Conservation (phyloP, 805 yeast genomes). For the Saccharomycopsis sp. region DNA sequence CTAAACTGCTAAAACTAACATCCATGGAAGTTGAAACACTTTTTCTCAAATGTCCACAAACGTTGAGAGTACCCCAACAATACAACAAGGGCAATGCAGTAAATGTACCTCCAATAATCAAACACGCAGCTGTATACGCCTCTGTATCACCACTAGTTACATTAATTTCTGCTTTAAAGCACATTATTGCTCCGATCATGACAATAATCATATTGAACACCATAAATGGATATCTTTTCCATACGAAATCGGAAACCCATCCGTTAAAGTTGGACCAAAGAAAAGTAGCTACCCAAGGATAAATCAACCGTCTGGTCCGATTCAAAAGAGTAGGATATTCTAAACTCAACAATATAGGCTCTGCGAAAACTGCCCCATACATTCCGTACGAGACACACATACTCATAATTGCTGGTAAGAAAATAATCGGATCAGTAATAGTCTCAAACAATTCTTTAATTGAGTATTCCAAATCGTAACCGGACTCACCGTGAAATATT, state of each 20-base stretch:
- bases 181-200: slow-evolving; percentile 39
- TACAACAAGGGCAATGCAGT: slow-evolving; percentile 1
- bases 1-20: slow-evolving; percentile 48
- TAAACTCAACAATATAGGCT: slow-evolving; percentile 53
- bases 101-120: slow-evolving; percentile 30
- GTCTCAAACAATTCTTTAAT: slow-evolving; percentile 38
- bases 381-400: slow-evolving; percentile 61
- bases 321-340: slow-evolving; percentile 53
- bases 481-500: slow-evolving; percentile 40
- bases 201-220: slow-evolving; percentile 29
- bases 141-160: slow-evolving; percentile 33
- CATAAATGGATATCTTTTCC: slow-evolving; percentile 39
- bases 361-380: slow-evolving; percentile 67
- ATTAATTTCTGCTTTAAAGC: slow-evolving; percentile 30
- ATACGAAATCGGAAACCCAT: slow-evolving; percentile 39
- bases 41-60: slow-evolving; percentile 40
- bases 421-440: slow-evolving; percentile 52
- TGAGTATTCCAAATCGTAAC: slow-evolving; percentile 41
- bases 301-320: slow-evolving; percentile 60
- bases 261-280: slow-evolving; percentile 47
- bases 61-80: slow-evolving; percentile 23
- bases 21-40: slow-evolving; percentile 39
- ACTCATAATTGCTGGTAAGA: slow-evolving; percentile 52
- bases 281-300: slow-evolving; percentile 65
- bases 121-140: slow-evolving; percentile 28